Base-by-base conservation (phyloP, 129 eudicot species). In the Gnaphalium uliginosum region DNA sequence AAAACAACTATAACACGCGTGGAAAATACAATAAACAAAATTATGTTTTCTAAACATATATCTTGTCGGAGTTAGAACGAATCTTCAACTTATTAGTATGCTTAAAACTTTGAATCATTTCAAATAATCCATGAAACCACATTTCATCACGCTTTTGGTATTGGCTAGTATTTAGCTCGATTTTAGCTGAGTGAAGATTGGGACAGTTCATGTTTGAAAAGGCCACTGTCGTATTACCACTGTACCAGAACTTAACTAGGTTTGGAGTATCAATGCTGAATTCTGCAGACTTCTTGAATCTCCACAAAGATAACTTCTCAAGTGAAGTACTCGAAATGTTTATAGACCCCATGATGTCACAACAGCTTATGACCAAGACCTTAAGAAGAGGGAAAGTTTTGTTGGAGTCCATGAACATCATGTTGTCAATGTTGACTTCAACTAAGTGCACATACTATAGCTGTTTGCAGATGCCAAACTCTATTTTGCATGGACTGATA, bases 381-480 rank as follows among this genome's bases (percentile, higher is more conserved):
- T 19, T 9, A 58, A 58, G 64, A 58, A 21, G 29, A 25, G 64
- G 64, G 64, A 58, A 22, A 8, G 0, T 58, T 58, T 58, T 58
- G 29, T 58, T 22, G 64, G 29, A 58, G 29, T 58, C 64, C 29
- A 58, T 58, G 5, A 58, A 58, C 64, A 21, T 58, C 64, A 9
- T 9, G 64, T 22, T 58, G 29, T 58, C 14, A 23, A 58, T 58
- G 15, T 23, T 10, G 15, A 58, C 64, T 25, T 29, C 17, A 58
- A 23, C 26, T 58, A 58, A 22, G 13, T 58, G 14, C 29, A 58
- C 26, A 6, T 0, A 19, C 26, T 58, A 8, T 11, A 58, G 64
- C 13, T 22, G 29, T 58, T 58, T 57, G 63, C 63, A 57, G 63
- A 57, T 57, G 25, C 63, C 63, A 7, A 57, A 57, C 63, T 57